These are phyloP conservation scores for Populus nigra DNA, from an alignment of 345 rosid genomes.

Conservation along the genomic window DNA sequence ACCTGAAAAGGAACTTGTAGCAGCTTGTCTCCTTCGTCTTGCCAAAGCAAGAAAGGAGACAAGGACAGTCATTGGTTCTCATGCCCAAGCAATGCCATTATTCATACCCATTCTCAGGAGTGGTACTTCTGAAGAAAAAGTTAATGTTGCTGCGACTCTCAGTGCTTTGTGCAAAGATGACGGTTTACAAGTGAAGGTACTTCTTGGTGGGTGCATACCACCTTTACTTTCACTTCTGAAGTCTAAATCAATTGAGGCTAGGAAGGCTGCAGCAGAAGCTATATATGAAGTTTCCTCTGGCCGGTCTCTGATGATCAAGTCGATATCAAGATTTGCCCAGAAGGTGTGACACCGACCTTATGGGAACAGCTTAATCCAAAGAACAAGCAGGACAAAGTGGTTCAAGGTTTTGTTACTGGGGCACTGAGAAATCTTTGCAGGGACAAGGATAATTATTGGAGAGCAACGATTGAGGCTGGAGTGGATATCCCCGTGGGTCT, in stretches of 20 bases:
- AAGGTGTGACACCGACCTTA: conserved; percentile 74
- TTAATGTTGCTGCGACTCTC: conserved; percentile 63
- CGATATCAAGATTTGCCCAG: conserved; percentile 79
- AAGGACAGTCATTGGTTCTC: conserved; percentile 63
- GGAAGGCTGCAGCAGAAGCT: conserved; percentile 80
- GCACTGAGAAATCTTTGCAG: conserved; percentile 88
- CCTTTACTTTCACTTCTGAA: conserved; percentile 78
- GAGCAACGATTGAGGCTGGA: conserved; percentile 63
- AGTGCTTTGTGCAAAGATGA: conserved; percentile 73
- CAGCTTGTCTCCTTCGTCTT: conserved; percentile 64
- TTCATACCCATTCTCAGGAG: conserved; percentile 74
- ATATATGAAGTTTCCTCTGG: conserved; percentile 78
- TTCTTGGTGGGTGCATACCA: conserved; percentile 89
- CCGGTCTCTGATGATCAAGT: conserved; percentile 72
- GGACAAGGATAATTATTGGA: conserved; percentile 72
- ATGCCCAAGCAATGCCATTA: conserved; percentile 81
- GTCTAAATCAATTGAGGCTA: conserved; percentile 64
- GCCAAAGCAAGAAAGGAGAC: conserved; percentile 72
- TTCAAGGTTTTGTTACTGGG: conserved; percentile 77
- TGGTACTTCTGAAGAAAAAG: conserved; percentile 67
- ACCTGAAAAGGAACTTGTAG: conserved; percentile 71
- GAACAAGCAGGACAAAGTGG: conserved; percentile 64
- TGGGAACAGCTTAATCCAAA: conserved; percentile 71
- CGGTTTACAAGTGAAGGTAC: conserved; percentile 67
- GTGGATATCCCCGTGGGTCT: conserved; percentile 66